Percentiles rank a stretch among this genome's conserved stretches.
Evolutionary conservation across 108 stramenopile genomes (phyloP).

Genomic region (Craspedostauros australis): DNA sequence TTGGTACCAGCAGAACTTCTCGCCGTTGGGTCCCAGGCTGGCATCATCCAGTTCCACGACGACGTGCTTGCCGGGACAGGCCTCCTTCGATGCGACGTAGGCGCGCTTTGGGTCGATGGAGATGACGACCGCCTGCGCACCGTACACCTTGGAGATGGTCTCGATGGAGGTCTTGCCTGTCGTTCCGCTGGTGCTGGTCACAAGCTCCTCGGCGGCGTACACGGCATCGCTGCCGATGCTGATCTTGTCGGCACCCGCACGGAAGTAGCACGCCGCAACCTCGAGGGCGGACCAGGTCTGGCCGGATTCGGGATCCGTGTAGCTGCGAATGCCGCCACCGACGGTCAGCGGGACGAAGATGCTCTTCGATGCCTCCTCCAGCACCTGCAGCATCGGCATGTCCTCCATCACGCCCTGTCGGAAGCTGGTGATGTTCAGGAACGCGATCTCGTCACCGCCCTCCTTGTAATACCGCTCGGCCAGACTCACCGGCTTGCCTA

Average conservation of each 20-base stretch:
- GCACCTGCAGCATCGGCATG: constrained; percentile 95
- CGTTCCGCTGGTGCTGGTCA: constrained; percentile 45
- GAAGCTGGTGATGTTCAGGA: constrained; percentile 97
- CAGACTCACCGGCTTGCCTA: constrained; percentile 94
- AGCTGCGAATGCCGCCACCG: constrained; percentile 96
- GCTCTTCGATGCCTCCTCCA: constrained; percentile 86
- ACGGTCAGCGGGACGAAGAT: constrained; percentile 98
- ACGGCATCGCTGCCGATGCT: constrained; percentile 96
- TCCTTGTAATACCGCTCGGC: constrained; percentile 91
- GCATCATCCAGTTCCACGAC: constrained; percentile 56
- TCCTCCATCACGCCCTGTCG: constrained; percentile 93
- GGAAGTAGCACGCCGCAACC: constrained; percentile 95
- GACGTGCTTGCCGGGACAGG: constrained; percentile 44
- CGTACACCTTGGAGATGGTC: constrained; percentile 88
- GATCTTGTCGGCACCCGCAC: constrained; percentile 98
- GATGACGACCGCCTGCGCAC: constrained; percentile 97
- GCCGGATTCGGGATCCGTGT: constrained; percentile 79
- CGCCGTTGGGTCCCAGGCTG: constrained; percentile 73
- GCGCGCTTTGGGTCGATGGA: constrained; percentile 97
- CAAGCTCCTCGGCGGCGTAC: constrained; percentile 77
- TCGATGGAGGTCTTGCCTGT: constrained; percentile 86
- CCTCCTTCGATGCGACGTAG: constrained; percentile 60
- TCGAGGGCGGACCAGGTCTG: constrained; percentile 84
- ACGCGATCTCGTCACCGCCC: constrained; percentile 95
- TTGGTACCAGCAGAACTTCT: constrained; percentile 94